Evolutionary conservation across 2,329 filamentous ascomycete genomes (phyloP).

Genomic region (Phialophora verrucosa): DNA sequence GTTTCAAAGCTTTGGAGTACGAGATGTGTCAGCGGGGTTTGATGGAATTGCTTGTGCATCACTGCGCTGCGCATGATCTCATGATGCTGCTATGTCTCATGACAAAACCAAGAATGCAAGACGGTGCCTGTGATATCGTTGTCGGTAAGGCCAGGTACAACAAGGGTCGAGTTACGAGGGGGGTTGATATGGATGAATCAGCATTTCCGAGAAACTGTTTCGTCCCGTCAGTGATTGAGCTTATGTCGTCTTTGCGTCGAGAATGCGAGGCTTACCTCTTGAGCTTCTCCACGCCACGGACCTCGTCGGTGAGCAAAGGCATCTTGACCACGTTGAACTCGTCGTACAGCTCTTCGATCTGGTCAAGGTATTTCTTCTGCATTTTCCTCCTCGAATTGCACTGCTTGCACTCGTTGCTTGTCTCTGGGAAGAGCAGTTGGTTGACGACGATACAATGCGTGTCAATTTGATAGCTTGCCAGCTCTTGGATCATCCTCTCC

Average conservation of each 20-base stretch:
- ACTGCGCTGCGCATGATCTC: conserved; percentile 5
- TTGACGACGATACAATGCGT: conserved; percentile 98
- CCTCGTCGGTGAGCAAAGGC: conserved; percentile 93
- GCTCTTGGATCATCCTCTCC: conserved; percentile 98
- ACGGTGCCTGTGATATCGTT: background rate
- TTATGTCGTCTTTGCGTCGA: conserved; percentile 4
- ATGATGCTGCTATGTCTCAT: conserved; percentile 9
- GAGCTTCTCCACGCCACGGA: conserved; percentile 90
- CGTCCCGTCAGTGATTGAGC: conserved; percentile 4
- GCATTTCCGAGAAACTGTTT: conserved; percentile 56
- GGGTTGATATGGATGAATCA: conserved; percentile 55
- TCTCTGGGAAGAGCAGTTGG: conserved; percentile 90
- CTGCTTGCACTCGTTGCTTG: conserved; percentile 86
- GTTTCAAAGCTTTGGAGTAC: conserved; percentile 4
- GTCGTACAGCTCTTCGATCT: conserved; percentile 97
- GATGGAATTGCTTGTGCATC: background rate
- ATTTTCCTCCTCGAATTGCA: conserved; percentile 94
- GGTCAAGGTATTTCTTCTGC: conserved; percentile 99
- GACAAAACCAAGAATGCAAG: background rate
- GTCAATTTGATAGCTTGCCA: conserved; percentile 90
- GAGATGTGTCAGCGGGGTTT: conserved; percentile 1
- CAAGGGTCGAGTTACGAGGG: conserved; percentile 44
- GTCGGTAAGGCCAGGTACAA: background rate
- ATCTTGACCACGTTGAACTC: conserved; percentile 99
- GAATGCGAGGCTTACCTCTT: conserved; percentile 66